phyloP scores from a whole-genome alignment of 257 asterid genomes.

The Ehretia macrophylla region DNA sequence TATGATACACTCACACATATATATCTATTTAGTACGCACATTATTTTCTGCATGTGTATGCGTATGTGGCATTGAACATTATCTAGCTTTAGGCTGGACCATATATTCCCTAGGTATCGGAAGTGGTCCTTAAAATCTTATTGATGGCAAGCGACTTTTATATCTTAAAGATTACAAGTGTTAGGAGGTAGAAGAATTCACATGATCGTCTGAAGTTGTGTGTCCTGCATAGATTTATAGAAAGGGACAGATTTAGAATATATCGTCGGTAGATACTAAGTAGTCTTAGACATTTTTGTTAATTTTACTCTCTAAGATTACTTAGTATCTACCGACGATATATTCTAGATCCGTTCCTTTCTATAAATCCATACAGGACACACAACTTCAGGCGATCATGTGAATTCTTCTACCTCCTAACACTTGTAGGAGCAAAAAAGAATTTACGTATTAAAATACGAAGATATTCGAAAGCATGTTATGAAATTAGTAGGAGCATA shows the following conservation, averaged over 20 bases:
- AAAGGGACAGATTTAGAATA: too few relatives aligned
- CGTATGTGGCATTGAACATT: neutral
- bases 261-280: too few relatives aligned
- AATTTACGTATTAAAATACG: too few relatives aligned
- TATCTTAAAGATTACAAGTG: neutral
- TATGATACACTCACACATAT: too few relatives aligned
- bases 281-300: too few relatives aligned
- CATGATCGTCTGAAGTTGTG: neutral
- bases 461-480: too few relatives aligned
- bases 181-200: neutral
- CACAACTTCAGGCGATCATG: neutral
- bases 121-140: constrained; percentile 6
- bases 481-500: too few relatives aligned
- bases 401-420: neutral
- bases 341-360: too few relatives aligned
- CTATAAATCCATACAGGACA: constrained; percentile 7
- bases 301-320: too few relatives aligned
- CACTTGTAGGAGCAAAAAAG: too few relatives aligned
- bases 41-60: neutral
- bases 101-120: neutral
- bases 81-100: neutral
- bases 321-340: too few relatives aligned
- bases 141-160: neutral
- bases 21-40: too few relatives aligned
- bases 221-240: constrained; percentile 8